A percentile compares a stretch with the other conserved stretches of the same genome.
Evolutionary conservation across 768 basidiomycete species (phyloP).

Genomic region (Leccinum variicolor): DNA sequence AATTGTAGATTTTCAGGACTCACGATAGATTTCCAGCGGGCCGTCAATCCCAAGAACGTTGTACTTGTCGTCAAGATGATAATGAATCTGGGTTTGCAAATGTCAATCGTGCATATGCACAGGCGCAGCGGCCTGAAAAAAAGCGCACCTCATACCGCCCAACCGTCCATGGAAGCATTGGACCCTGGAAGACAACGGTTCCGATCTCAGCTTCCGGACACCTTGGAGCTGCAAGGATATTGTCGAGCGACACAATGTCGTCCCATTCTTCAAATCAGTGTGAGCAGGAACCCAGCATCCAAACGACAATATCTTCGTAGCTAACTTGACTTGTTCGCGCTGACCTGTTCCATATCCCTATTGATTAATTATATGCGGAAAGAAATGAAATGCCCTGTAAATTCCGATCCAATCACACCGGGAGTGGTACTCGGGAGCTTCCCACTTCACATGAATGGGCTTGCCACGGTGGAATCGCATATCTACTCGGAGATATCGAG

Average conservation of each 20-base stretch:
- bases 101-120: not conserved
- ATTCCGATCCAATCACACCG: constrained; percentile 96
- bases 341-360: constrained; percentile 50
- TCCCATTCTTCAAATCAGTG: constrained; percentile 79
- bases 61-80: constrained; percentile 97
- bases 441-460: constrained; percentile 83
- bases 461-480: constrained; percentile 87
- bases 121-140: not conserved
- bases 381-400: constrained; percentile 44
- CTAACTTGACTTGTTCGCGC: constrained; percentile 82
- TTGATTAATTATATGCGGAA: not conserved
- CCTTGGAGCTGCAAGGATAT: constrained; percentile 33
- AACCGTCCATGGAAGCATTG: constrained; percentile 82
- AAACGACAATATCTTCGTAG: constrained; percentile 81
- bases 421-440: constrained; percentile 82
- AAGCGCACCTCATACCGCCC: constrained; percentile 73
- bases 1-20: constrained; percentile 23
- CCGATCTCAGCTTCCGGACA: constrained; percentile 53
- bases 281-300: constrained; percentile 95
- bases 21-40: constrained; percentile 87
- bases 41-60: constrained; percentile 88
- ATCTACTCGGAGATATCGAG: constrained; percentile 48
- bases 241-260: constrained; percentile 67
- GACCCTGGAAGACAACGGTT: constrained; percentile 68
- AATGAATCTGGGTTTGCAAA: constrained; percentile 56